Evolutionary conservation across 768 basidiomycete species (phyloP).

Genomic region (Sarcomyxa edulis): DNA sequence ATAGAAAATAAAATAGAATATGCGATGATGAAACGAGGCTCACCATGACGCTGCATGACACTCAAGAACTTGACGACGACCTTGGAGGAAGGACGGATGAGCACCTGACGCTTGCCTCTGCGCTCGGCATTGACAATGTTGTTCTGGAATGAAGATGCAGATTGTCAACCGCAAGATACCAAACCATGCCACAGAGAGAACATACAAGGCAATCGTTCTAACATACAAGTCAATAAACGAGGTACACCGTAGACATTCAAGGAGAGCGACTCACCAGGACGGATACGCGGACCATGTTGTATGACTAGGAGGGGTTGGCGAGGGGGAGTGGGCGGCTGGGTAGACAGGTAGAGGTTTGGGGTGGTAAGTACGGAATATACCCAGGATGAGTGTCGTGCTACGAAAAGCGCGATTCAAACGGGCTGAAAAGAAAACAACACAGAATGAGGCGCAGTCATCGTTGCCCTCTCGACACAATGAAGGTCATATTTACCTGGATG

Average conservation of each 20-base stretch:
- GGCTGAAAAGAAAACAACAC: slow-evolving; percentile 26
- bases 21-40: slow-evolving; percentile 28
- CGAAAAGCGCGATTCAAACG: slow-evolving; percentile 78
- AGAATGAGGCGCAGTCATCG: slow-evolving; percentile 14
- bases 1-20: slow-evolving; percentile 8
- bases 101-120: slow-evolving; percentile 98
- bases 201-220: slow-evolving; percentile 44
- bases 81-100: slow-evolving; percentile 95
- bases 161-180: slow-evolving; percentile 9
- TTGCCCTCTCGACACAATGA: too few relatives aligned
- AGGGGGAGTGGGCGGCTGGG: slow-evolving; percentile 8
- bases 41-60: slow-evolving; percentile 99
- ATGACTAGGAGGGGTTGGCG: slow-evolving; percentile 16
- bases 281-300: slow-evolving; percentile 83
- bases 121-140: slow-evolving; percentile 99
- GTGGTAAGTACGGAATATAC: slow-evolving; percentile 39
- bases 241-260: background rate
- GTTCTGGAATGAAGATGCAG: slow-evolving; percentile 50
- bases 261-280: slow-evolving; percentile 63
- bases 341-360: slow-evolving; percentile 16
- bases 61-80: slow-evolving; percentile 96
- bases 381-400: slow-evolving; percentile 84
- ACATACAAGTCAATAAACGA: slow-evolving; percentile 2
- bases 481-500: slow-evolving; percentile 42
- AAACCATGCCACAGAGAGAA: slow-evolving; percentile 4